These are phyloP conservation scores for Penstemon barbatus DNA, from an alignment of 257 asterid species.

Conservation along the genomic window DNA sequence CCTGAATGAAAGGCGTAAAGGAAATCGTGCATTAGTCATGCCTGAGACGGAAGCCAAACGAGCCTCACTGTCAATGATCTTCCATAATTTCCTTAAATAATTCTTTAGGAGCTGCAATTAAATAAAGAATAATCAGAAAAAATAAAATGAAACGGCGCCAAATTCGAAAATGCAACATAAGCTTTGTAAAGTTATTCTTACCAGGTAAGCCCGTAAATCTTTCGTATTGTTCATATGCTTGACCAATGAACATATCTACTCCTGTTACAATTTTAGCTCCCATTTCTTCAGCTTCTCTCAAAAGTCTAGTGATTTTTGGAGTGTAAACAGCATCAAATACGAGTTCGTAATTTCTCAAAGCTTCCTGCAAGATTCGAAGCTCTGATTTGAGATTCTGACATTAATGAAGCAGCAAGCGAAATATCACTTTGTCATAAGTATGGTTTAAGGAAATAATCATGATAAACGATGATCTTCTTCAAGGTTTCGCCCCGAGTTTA, in stretches of 20 bases:
- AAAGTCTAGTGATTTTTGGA: slow-evolving; percentile 78
- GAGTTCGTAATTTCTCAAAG: slow-evolving; percentile 60
- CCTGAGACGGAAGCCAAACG: background rate
- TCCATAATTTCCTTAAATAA: slow-evolving; percentile 62
- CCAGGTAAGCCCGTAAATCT: slow-evolving; percentile 93
- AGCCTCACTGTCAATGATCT: slow-evolving; percentile 32
- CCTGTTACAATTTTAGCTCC: slow-evolving; percentile 88
- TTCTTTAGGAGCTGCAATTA: slow-evolving; percentile 79
- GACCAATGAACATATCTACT: slow-evolving; percentile 87
- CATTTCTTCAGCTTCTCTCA: slow-evolving; percentile 70
- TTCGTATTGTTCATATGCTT: slow-evolving; percentile 90
- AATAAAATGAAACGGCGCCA: slow-evolving; percentile 13
- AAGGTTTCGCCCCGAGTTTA: no score
- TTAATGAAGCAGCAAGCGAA: background rate
- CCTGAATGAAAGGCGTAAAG: slow-evolving; percentile 10
- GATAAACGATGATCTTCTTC: no score
- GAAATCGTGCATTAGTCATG: background rate
- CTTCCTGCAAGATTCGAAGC: slow-evolving; percentile 55
- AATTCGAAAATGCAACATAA: background rate
- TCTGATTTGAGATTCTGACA: background rate
- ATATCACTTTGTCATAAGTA: no score
- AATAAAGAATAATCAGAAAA: slow-evolving; percentile 14
- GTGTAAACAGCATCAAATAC: slow-evolving; percentile 96
- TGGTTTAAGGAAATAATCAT: no score
- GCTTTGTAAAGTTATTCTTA: slow-evolving; percentile 10